phyloP scores from a whole-genome alignment of 441 rosid genomes.

The Hura crepitans region DNA sequence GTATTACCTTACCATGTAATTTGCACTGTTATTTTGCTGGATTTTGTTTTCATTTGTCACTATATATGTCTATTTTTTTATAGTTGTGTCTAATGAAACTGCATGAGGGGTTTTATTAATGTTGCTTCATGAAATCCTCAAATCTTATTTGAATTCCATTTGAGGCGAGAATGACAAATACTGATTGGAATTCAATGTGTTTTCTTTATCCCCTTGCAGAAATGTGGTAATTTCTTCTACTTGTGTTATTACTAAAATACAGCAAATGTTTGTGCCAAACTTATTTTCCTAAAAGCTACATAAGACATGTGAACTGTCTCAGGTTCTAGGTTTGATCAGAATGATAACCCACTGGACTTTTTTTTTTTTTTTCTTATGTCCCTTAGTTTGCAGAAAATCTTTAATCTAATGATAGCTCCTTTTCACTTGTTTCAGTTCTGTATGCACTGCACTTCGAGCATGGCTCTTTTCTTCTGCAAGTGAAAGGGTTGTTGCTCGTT shows the following conservation, averaged over 20 bases:
- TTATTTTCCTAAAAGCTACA: not conserved
- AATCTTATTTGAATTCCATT: not conserved
- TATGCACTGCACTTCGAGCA: constrained; percentile 76
- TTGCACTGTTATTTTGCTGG: not conserved
- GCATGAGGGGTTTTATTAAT: not conserved
- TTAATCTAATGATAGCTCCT: not conserved
- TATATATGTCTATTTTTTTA: not conserved
- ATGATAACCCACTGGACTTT: not conserved
- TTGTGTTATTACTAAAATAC: not conserved
- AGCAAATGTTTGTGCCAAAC: no score
- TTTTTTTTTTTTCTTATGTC: not conserved
- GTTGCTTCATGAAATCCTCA: not conserved
- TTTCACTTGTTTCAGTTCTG: constrained; percentile 43
- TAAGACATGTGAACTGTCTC: not conserved
- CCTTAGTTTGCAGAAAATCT: not conserved
- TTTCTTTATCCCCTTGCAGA: not conserved
- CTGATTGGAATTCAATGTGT: not conserved
- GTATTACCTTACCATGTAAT: not conserved
- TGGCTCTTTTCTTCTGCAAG: constrained; percentile 89
- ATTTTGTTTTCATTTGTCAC: not conserved
- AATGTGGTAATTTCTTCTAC: not conserved
- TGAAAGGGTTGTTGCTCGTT: constrained; percentile 89
- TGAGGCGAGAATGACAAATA: not conserved
- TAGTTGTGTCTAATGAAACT: not conserved
- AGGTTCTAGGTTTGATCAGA: not conserved